Percentiles rank a stretch among this genome's conserved stretches.
Conservation (phyloP, 2,329 filamentous ascomycete genomes). For the Pseudodiploospora longispora region DNA sequence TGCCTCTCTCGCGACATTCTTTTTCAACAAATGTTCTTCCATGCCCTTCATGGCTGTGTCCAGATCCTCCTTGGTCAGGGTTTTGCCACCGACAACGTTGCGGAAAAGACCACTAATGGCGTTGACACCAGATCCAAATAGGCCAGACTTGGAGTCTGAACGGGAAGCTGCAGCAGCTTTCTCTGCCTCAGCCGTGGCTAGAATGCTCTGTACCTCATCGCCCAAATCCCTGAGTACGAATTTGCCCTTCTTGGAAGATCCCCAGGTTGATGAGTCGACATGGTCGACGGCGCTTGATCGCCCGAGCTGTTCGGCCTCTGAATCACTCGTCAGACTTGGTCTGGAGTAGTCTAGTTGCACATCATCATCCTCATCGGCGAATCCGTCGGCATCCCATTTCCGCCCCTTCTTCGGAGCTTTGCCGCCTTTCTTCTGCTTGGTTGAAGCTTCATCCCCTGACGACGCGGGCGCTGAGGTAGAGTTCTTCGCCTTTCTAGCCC, state of each 20-base stretch:
- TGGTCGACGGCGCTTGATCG: constrained; percentile 58
- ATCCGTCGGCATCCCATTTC: constrained; percentile 85
- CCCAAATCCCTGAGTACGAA: constrained; percentile 91
- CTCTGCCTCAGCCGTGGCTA: constrained; percentile 69
- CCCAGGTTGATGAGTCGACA: constrained; percentile 75
- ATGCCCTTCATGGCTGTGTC: constrained; percentile 91
- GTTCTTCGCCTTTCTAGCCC: constrained; percentile 64
- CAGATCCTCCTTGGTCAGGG: constrained; percentile 78
- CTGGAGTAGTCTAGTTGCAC: constrained; percentile 85
- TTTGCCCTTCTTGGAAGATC: constrained; percentile 78
- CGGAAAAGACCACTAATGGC: constrained; percentile 84
- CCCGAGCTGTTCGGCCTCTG: constrained; percentile 40
- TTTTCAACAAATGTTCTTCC: constrained; percentile 88
- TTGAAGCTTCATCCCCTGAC: constrained; percentile 72
- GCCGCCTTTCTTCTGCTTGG: constrained; percentile 42
- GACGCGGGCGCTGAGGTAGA: constrained; percentile 59
- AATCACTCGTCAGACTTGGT: constrained; percentile 44
- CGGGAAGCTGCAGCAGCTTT: constrained; percentile 38
- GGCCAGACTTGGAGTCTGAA: constrained; percentile 45
- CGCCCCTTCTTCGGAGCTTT: constrained; percentile 80
- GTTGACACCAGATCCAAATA: constrained; percentile 72
- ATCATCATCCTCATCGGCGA: constrained; percentile 67
- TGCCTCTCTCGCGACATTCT: constrained; percentile 94
- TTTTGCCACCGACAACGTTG: constrained; percentile 92
- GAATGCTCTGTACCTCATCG: constrained; percentile 84